A percentile compares a stretch with the other conserved stretches of the same genome.
phyloP scores from a whole-genome alignment of 306 rosid species.

The Prunus dulcis region DNA sequence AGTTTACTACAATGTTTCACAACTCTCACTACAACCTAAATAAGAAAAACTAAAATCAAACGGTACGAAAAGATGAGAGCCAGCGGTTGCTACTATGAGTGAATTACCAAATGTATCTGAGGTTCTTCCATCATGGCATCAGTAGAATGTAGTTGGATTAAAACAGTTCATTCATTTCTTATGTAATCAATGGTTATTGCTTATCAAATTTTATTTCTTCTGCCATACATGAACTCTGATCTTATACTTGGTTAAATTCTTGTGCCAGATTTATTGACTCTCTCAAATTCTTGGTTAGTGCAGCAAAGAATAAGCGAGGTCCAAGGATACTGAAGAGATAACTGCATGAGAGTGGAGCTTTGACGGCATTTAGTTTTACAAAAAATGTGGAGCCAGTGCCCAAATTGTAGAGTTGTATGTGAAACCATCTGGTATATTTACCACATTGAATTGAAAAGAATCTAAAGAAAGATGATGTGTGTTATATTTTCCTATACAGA shows the following conservation, averaged over 20 bases:
- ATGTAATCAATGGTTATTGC: not conserved
- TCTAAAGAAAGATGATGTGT: too few species aligned
- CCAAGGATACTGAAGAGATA: conserved; percentile 21
- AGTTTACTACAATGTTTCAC: not conserved
- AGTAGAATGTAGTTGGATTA: not conserved
- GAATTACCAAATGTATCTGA: not conserved
- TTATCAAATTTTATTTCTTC: not conserved
- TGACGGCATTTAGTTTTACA: not conserved
- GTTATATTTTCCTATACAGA: too few species aligned
- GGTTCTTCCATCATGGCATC: not conserved
- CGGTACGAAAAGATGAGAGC: not conserved
- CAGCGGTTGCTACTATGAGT: not conserved
- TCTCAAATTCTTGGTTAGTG: not conserved
- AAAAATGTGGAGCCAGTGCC: not conserved
- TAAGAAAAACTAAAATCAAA: not conserved
- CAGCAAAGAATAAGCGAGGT: conserved; percentile 36
- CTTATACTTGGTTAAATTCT: not conserved
- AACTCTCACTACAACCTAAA: not conserved
- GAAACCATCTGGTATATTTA: not conserved
- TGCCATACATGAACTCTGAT: not conserved
- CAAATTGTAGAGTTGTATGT: not conserved
- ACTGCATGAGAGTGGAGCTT: conserved; percentile 8
- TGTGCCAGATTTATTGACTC: not conserved
- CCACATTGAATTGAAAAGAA: not conserved
- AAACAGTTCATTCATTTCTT: not conserved